phyloP scores from a whole-genome alignment of 345 rosid genomes.

The Lepidium aucheri region DNA sequence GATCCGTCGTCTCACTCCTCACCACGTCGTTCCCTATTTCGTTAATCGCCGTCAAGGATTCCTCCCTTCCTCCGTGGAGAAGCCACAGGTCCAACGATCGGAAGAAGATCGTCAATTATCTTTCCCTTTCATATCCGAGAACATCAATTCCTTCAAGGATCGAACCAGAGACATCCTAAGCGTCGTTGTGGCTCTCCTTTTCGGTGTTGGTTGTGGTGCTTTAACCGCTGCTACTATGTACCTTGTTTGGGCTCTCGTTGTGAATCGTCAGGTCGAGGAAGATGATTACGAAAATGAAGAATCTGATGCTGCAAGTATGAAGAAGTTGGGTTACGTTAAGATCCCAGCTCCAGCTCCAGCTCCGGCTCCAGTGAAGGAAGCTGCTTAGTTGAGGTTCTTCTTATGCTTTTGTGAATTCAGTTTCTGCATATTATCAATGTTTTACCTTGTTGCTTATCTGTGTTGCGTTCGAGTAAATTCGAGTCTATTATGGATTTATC shows the following conservation, averaged over 20 bases:
- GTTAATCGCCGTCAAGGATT: constrained; percentile 6
- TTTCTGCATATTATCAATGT: too few relatives aligned
- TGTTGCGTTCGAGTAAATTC: too few relatives aligned
- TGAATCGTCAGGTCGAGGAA: constrained; percentile 29
- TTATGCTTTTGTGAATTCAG: too few relatives aligned
- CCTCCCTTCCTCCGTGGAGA: constrained; percentile 22
- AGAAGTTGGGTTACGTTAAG: constrained; percentile 77
- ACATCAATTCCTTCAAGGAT: constrained; percentile 53
- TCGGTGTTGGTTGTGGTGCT: constrained; percentile 95
- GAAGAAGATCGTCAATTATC: constrained; percentile 13
- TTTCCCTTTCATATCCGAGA: constrained; percentile 32
- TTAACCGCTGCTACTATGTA: constrained; percentile 87
- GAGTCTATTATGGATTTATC: too few relatives aligned
- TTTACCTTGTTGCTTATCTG: too few relatives aligned
- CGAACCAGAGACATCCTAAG: constrained; percentile 83
- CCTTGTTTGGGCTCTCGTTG: constrained; percentile 71
- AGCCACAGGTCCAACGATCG: background rate
- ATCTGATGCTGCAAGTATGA: constrained; percentile 39
- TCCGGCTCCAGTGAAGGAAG: background rate
- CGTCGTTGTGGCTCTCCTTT: constrained; percentile 73
- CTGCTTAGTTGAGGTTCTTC: too few relatives aligned
- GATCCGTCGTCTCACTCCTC: constrained; percentile 36
- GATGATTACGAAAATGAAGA: constrained; percentile 36
- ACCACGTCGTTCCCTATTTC: background rate
- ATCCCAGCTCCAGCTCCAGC: constrained; percentile 47